Evolutionary conservation across 192 early-diverging fungal genomes (phyloP).

Genomic region (Backusella circina): DNA sequence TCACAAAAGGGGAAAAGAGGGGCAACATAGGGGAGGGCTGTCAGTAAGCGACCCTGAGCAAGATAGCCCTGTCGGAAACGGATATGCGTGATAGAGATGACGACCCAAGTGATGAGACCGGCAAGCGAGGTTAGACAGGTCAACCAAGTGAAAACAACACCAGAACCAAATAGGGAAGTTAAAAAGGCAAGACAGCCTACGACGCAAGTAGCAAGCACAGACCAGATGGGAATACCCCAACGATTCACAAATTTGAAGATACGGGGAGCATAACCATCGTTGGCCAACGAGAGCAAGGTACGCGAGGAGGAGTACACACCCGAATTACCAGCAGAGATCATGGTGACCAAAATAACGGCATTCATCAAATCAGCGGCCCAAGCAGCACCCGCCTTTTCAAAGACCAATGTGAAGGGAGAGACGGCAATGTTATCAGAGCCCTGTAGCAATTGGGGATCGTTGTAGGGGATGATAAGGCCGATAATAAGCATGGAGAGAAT

Average conservation of each 20-base stretch:
- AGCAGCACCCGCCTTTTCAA: conserved; percentile 55
- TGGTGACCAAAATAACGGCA: conserved; percentile 63
- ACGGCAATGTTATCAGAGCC: conserved; percentile 51
- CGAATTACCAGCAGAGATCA: conserved; percentile 80
- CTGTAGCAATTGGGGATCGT: conserved; percentile 52
- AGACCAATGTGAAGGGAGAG: conserved; percentile 70
- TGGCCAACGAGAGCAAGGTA: conserved; percentile 70
- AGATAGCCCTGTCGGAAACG: conserved; percentile 80
- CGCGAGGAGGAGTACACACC: conserved; percentile 85
- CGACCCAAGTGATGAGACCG: conserved; percentile 81
- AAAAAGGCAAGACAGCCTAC: conserved; percentile 63
- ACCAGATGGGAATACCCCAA: conserved; percentile 62
- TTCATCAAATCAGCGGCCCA: conserved; percentile 71
- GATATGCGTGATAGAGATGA: conserved; percentile 77
- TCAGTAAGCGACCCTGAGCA: conserved; percentile 63
- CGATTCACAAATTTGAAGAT: conserved; percentile 59
- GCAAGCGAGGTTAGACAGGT: conserved; percentile 68
- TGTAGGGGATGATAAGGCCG: conserved; percentile 77
- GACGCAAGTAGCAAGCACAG: conserved; percentile 56
- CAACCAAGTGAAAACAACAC: conserved; percentile 67
- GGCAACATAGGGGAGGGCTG: conserved; percentile 69
- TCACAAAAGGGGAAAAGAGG: conserved; percentile 73
- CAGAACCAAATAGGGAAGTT: conserved; percentile 62
- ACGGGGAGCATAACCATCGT: conserved; percentile 72
- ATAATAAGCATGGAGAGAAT: conserved; percentile 81